Base-by-base conservation (phyloP, 352 stramenopile genomes). In the Phytophthora tubulina region DNA sequence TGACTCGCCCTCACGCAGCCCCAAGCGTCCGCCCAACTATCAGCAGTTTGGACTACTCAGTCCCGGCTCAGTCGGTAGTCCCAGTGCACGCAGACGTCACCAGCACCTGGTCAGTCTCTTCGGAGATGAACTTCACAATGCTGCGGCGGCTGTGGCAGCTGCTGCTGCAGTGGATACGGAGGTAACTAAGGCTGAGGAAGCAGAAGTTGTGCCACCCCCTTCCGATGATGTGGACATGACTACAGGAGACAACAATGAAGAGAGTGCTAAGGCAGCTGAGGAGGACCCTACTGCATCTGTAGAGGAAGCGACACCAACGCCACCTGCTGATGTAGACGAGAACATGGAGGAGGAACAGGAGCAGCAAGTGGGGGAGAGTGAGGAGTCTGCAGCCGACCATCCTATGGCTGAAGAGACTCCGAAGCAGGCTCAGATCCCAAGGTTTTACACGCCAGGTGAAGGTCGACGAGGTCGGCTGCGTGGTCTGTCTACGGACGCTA, bases 1-100 rank as follows among this genome's bases (percentile, higher is more conserved):
- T 6, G 77, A 91, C 39, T 88, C 87, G 57, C 84, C 87, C 1
- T 81, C 85, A 52, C 84, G 89, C n/a, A 95, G 87, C 27, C 89
- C 89, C 10, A 95, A 92, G 57, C 87, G 87, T 0, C 89, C 89
- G 42, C 89, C 89, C 11, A 95, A 96, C 63, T 93, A 94, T 74
- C 82, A 91, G 41, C 82, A 91, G 56, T 86, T 92, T 27, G 78
- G 74, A 53, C 41, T 75, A 49, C 50, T 81, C 9, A 76, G 68
- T 41, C 53, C 73, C 44, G 70, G 72, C 35, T 73, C 70, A 60
- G 73, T 55, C 9, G 79, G 80, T 14, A 81, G 83, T 60, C 79
- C 76, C 31, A 80, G 73, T 41, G 71, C 72, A 10, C 78, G 82
- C 17, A 78, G 78, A 70, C 88, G 86, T 49, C 88, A 91, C 31